Conservation (phyloP, 495 filamentous ascomycete species). For the Neurospora sp. region DNA sequence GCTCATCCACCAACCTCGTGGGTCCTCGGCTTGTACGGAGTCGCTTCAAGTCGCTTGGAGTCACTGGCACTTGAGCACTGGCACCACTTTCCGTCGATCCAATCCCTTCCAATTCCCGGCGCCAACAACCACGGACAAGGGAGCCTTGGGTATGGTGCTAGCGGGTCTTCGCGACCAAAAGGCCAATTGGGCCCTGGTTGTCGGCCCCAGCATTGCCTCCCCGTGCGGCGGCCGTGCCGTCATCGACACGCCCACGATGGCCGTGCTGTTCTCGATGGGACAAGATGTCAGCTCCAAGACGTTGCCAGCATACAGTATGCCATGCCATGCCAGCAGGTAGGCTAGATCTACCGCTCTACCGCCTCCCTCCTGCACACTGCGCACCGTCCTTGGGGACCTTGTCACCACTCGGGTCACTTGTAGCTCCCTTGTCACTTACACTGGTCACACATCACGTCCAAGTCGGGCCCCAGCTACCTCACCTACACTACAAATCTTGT, state of each 20-base stretch:
- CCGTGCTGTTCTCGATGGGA: background rate
- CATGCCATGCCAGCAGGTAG: background rate
- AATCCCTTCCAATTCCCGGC: background rate
- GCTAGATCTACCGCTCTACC: background rate
- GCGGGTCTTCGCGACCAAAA: background rate
- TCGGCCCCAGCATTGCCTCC: background rate
- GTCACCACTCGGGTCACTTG: background rate
- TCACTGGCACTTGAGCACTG: background rate
- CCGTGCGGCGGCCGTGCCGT: conserved; percentile 10
- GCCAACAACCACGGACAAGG: background rate
- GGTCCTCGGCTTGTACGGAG: background rate
- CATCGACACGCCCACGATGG: conserved; percentile 3
- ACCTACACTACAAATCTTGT: background rate
- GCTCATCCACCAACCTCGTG: background rate
- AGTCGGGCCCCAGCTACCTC: background rate
- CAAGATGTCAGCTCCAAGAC: background rate
- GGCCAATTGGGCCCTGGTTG: background rate
- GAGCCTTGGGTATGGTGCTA: background rate
- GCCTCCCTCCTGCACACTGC: background rate
- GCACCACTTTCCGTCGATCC: background rate
- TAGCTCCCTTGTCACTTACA: background rate
- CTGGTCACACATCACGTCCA: background rate
- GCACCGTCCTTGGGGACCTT: background rate
- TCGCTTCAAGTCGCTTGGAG: background rate
- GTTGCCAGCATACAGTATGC: background rate